Evolutionary conservation across 768 basidiomycete genomes (phyloP), one percentile per base, ranked within the genome.

Genomic region (Pisolithus marmoratus): DNA sequence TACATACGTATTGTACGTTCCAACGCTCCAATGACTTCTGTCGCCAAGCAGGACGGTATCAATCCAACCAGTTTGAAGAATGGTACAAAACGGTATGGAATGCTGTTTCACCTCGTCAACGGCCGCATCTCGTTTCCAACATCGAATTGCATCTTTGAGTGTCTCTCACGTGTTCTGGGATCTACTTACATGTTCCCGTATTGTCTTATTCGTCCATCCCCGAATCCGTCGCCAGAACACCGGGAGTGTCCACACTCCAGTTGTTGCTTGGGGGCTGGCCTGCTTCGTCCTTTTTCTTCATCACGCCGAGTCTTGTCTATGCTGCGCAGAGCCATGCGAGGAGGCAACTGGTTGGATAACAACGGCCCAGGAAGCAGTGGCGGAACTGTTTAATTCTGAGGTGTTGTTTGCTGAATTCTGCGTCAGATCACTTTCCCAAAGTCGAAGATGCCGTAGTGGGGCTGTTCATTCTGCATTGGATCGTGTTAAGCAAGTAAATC

Each of bases 121-220:
- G 38, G n/a, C n/a, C n/a, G 74, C 63, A 4, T 50, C 66, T 15
- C 69, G 70, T 19, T 69, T 82, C 17, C 75, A 82, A 36, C 67
- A 73, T 50, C 74, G 78, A 29, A 76, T 80, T 64, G 64, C 74
- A 7, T 69, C 72, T 9, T 69, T 74, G 17, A 61, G 71, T 0
- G 68, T 72, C 29, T 64, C 74, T 34, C n/a, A n/a, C n/a, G 62
- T 70, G 31, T 64, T 87, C 29, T 79, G 88, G n/a, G 79, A 81
- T 60, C n/a, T n/a, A n/a, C n/a, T 71, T 88, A 50, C 86, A 90
- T 61, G 75, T 79, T 38, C 83, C 90, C 36, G 81, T 85, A 9
- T 74, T 92, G 26, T 94, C 92, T 7, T 95, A 95, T 66, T 77
- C 84, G 4, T 87, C 91, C 9, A 87, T 96, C 54, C 94, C 94